Base-by-base conservation (phyloP, 805 yeast species). In the Myxozyma lipomycoides region DNA sequence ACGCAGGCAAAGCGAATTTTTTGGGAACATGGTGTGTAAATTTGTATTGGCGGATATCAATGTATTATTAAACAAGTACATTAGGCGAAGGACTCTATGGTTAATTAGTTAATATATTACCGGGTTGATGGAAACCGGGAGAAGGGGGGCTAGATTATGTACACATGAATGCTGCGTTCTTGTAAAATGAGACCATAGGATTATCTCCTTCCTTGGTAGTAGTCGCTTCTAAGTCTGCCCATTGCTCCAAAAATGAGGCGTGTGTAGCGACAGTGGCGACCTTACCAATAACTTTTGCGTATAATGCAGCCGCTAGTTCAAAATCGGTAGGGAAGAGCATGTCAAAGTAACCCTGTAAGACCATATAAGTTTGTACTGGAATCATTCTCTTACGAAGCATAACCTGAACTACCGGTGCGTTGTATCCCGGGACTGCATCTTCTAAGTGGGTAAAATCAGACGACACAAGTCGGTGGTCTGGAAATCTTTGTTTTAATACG, bases 241-340 rank as follows among this genome's bases (percentile, higher is more conserved):
- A 85, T 41, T 75, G 73, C 51, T 71, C 74, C 57, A 87, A 65
- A 56, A 85, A 87, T 17, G 80, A 85, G 5, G 72, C 67, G 66
- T 87, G 95, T 34, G 80, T 67, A 38, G 78, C 72, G 0, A 78
- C 76, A 46, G 68, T 70, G 15, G 82, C 75, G 2, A 74, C 64
- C 59, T 78, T 83, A 0, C 88, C 88, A 19, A 82, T 77, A 15
- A 85, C 77, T 54, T 77, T 77, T 5, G 72, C 70, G 63, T 87
- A 88, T 52, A 86, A 54, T 43, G 81, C 83, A 37, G 78, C 73
- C 3, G 81, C 79, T 6, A 81, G 70, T 5, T 70, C 68, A 65
- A 87, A 88, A 62, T 87, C 84, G 0, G 95, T 87, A 7, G 95
- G 86, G 62, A 87, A 87, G 83, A 86, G 80, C 45, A 87, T 86